Evolutionary conservation across 106 monocot genomes (phyloP), one percentile per base, ranked within the genome.

Genomic region (Dendrobium catenatum): DNA sequence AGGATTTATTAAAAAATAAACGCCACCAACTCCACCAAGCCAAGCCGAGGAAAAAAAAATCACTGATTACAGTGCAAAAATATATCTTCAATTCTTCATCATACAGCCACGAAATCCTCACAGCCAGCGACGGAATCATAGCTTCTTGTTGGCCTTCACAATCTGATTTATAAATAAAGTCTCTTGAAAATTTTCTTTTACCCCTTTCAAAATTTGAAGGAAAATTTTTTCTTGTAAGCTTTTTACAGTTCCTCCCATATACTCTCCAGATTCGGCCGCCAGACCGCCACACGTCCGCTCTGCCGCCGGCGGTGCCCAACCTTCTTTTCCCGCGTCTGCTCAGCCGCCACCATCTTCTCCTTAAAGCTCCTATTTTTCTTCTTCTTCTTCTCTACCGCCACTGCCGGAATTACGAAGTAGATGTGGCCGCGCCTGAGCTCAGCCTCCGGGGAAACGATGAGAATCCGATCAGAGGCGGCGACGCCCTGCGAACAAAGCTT

Each of bases 231-330:
- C 64, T 20, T 64, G n/a, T 22, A 20, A 20, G 13, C 8, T 43
- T 4, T n/a, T 75, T 19, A 82, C 9, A 33, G 10, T 55, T 91
- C 91, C 81, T 94, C 94, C 2, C 67, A 33, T 56, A 94, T 94
- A 79, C 89, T 91, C 77, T 91, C 87, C 5, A 94, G 81, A 19
- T 88, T 87, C 55, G 91, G 89, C 72, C 84, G 79, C 94, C 91
- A 91, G 4, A 83, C 81, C 0, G 61, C 61, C 17, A 86, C 76
- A 2, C 87, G 73, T 8, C 83, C 86, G 46, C 75, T 82, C 72
- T 72, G 80, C 19, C 88, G 70, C 19, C 74, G 73, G 22, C 61
- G 80, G 16, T 43, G 46, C 29, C 75, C 42, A 6, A 54, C 6
- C 73, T 79, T 82, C 46, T 79, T 72, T 54, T 75, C 76, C 31